A percentile compares a stretch with the other conserved stretches of the same genome.
phyloP scores from a whole-genome alignment of 352 stramenopile species.

The Phytopythium oedochilum region DNA sequence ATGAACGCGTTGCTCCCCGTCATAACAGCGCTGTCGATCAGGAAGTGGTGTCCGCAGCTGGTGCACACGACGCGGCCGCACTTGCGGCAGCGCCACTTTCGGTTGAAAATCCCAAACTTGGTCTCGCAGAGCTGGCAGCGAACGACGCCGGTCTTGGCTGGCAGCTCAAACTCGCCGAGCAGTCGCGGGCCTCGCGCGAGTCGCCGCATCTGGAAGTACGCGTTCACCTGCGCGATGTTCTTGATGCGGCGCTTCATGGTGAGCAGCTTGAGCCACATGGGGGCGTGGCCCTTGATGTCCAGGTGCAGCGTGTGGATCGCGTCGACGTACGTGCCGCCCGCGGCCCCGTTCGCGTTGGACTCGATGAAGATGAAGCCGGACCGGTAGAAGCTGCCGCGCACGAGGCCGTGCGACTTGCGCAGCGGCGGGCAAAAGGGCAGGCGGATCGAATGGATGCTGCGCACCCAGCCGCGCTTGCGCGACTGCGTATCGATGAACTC shows the following conservation, averaged over 20 bases:
- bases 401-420: constrained; percentile 47
- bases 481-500: constrained; percentile 78
- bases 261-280: constrained; percentile 75
- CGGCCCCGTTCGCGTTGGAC: constrained; percentile 20
- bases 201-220: constrained; percentile 60
- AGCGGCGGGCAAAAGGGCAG: constrained; percentile 64
- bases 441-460: constrained; percentile 74
- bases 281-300: constrained; percentile 74
- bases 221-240: constrained; percentile 65
- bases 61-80: constrained; percentile 73
- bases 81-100: constrained; percentile 64
- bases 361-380: constrained; percentile 82
- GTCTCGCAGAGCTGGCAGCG: constrained; percentile 48
- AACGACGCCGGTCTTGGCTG: constrained; percentile 32
- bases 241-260: constrained; percentile 73
- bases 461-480: constrained; percentile 68
- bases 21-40: neutral
- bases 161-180: constrained; percentile 57
- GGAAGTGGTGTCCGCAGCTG: constrained; percentile 32
- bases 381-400: constrained; percentile 69
- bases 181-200: constrained; percentile 36
- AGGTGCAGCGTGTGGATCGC: constrained; percentile 73
- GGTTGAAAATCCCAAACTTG: constrained; percentile 60
- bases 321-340: constrained; percentile 42
- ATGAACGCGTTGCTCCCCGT: constrained; percentile 1